Conservation (phyloP, 2,329 filamentous ascomycete species). For the Aspergillus thermomutatus region DNA sequence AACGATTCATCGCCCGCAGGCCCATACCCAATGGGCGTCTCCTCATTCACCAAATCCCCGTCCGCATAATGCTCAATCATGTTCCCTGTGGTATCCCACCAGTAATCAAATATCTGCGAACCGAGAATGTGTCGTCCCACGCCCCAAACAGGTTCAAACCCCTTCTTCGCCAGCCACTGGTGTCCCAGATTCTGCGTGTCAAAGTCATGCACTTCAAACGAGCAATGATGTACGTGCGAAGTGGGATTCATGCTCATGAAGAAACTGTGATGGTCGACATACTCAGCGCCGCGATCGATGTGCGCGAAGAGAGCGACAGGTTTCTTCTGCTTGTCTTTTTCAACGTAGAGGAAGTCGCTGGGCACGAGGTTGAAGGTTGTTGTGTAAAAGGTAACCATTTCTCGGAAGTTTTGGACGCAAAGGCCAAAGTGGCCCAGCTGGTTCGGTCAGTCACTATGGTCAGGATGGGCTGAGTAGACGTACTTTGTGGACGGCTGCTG, state of each 20-base stretch:
- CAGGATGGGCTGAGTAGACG: background rate
- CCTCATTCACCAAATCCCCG: constrained; percentile 9
- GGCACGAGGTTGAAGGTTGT: constrained; percentile 30
- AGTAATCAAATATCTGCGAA: constrained; percentile 18
- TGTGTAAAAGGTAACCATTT: constrained; percentile 26
- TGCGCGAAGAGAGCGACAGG: constrained; percentile 47
- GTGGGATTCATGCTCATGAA: constrained; percentile 41
- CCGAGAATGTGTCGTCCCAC: constrained; percentile 16
- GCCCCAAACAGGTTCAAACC: constrained; percentile 29
- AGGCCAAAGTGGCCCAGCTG: constrained; percentile 30
- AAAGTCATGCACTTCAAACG: constrained; percentile 52
- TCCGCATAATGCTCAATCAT: constrained; percentile 19
- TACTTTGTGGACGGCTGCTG: constrained; percentile 32
- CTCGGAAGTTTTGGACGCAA: constrained; percentile 24
- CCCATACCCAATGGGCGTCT: constrained; percentile 32
- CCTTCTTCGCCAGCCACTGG: constrained; percentile 47
- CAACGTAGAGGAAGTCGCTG: constrained; percentile 28
- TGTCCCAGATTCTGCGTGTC: constrained; percentile 53
- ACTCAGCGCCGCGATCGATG: constrained; percentile 46
- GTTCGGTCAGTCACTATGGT: background rate
- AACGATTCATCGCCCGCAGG: constrained; percentile 31
- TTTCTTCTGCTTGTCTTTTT: constrained; percentile 15
- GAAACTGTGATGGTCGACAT: constrained; percentile 53
- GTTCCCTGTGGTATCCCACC: constrained; percentile 13
- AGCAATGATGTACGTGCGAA: constrained; percentile 48